Evolutionary conservation across 2,329 filamentous ascomycete species (phyloP).

Genomic region (Huntiella savannae): DNA sequence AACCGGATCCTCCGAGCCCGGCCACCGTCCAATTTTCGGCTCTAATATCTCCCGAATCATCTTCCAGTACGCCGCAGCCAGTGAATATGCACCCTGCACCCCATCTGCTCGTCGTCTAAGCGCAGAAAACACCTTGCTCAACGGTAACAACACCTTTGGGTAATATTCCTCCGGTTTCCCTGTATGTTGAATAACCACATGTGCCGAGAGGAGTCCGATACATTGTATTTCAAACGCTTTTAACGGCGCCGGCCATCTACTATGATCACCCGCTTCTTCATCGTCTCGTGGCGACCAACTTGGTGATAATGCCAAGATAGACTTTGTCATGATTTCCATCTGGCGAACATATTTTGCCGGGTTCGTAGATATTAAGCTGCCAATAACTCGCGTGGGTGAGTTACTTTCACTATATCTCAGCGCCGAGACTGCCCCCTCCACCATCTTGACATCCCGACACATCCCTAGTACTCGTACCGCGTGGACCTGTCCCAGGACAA

Average conservation of each 20-base stretch:
- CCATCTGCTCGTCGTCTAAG: constrained; percentile 9
- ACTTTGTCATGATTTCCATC: constrained; percentile 46
- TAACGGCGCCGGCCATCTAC: constrained; percentile 35
- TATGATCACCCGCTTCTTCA: constrained; percentile 29
- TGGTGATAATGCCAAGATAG: constrained; percentile 45
- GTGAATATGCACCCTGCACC: constrained; percentile 4
- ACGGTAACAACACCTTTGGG: constrained; percentile 7
- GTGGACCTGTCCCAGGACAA: constrained; percentile 46
- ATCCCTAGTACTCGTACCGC: constrained; percentile 43
- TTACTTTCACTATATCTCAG: constrained; percentile 28
- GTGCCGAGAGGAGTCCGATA: constrained; percentile 29
- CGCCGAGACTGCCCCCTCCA: constrained; percentile 37
- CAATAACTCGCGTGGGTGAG: constrained; percentile 8
- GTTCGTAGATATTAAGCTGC: constrained; percentile 3
- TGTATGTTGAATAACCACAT: constrained; percentile 9
- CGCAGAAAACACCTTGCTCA: constrained; percentile 10
- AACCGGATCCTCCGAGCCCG: constrained; percentile 7
- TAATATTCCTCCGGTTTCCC: constrained; percentile 8
- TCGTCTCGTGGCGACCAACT: constrained; percentile 48
- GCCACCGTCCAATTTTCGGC: constrained; percentile 10
- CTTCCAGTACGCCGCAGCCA: constrained; percentile 9
- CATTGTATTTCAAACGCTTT: constrained; percentile 43
- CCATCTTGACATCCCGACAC: constrained; percentile 36
- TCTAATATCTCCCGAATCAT: constrained; percentile 7
- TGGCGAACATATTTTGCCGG: constrained; percentile 42